These are phyloP conservation scores for Clarireedia paspali DNA, from an alignment of 2,329 filamentous ascomycete genomes.

Conservation along the genomic window DNA sequence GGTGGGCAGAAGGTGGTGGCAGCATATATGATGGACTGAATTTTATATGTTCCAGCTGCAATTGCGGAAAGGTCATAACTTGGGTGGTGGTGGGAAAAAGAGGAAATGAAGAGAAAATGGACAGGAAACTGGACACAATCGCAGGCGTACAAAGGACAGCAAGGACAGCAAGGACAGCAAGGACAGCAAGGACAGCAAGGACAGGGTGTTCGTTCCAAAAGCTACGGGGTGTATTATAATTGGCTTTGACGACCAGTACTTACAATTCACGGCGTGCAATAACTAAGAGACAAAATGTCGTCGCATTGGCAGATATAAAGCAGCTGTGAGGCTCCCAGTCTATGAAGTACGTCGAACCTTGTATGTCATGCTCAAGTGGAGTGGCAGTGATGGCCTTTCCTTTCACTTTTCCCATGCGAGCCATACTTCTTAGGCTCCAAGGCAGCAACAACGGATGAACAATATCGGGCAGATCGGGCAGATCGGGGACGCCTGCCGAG, in stretches of 20 bases:
- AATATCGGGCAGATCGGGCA: no score
- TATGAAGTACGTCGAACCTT: no score
- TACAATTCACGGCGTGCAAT: not conserved
- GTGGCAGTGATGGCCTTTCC: no score
- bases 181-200: not conserved
- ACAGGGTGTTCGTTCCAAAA: slow-evolving; percentile 3
- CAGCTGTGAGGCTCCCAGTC: no score
- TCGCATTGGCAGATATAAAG: not conserved
- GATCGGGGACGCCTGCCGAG: no score
- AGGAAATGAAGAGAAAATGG: not conserved
- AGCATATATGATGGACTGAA: not conserved
- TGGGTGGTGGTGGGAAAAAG: not conserved
- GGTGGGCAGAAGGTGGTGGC: not conserved
- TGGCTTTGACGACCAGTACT: not conserved
- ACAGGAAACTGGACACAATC: not conserved
- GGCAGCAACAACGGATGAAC: no score
- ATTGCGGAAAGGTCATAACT: no score
- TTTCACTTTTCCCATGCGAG: no score
- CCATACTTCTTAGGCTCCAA: no score
- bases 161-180: no score
- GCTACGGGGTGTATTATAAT: slow-evolving; percentile 10
- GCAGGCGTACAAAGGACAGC: slow-evolving; percentile 1
- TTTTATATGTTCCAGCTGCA: no score
- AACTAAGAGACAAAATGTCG: not conserved
- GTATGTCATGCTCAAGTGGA: no score